Conservation (phyloP, 2,329 filamentous ascomycete genomes). For the Thyridium curvatum region DNA sequence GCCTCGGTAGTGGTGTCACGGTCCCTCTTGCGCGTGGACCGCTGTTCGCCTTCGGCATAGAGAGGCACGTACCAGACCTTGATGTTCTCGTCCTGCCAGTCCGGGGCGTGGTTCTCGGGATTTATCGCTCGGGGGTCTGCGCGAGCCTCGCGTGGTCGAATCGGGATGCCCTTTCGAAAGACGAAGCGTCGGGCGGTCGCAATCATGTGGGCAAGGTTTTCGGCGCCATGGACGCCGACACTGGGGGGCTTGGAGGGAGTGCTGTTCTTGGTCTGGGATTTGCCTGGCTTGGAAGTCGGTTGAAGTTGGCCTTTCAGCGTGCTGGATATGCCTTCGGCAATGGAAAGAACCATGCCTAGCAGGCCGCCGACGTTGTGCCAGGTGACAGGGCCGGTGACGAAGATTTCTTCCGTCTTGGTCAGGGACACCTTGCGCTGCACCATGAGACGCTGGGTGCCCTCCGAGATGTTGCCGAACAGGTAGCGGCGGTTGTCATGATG, state of each 20-base stretch:
- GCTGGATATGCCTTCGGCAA: conserved; percentile 52
- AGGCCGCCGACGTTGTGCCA: conserved; percentile 78
- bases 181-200: conserved; percentile 82
- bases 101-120: conserved; percentile 39
- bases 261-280: neutral
- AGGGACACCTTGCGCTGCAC: conserved; percentile 61
- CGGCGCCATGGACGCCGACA: conserved; percentile 69
- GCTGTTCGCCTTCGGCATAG: conserved; percentile 18
- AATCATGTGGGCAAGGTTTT: conserved; percentile 73
- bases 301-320: conserved; percentile 22
- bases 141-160: conserved; percentile 64
- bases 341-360: conserved; percentile 75
- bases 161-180: conserved; percentile 73
- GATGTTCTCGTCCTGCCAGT: conserved; percentile 71
- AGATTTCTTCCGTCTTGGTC: conserved; percentile 66
- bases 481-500: conserved; percentile 81
- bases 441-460: conserved; percentile 78
- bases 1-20: conserved; percentile 21
- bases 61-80: conserved; percentile 76
- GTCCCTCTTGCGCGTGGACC: conserved; percentile 25
- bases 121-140: conserved; percentile 28
- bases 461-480: conserved; percentile 73
- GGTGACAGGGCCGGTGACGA: conserved; percentile 70
- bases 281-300: too few species aligned
- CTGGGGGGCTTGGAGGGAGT: conserved; percentile 12